Percentiles rank a stretch among this genome's conserved stretches.
Evolutionary conservation across 2,329 filamentous ascomycete species (phyloP).

Genomic region (Trichophyton rubrum): DNA sequence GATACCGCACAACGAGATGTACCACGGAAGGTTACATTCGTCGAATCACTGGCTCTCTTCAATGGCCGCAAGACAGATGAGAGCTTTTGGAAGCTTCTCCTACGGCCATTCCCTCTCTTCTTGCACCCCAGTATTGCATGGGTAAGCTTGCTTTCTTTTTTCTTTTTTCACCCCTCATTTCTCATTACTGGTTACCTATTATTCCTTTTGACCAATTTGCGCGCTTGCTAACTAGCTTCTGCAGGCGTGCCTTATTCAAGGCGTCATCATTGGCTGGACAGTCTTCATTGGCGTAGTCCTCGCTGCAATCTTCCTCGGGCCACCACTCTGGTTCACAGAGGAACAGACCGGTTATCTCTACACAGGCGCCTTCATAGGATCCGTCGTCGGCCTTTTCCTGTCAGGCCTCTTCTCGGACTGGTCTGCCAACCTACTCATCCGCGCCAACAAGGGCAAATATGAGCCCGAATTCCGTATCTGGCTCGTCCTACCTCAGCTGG

Average conservation of each 20-base stretch:
- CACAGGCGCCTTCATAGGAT: slow-evolving; percentile 72
- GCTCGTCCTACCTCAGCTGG: slow-evolving; percentile 67
- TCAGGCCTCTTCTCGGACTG: slow-evolving; percentile 63
- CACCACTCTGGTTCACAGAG: slow-evolving; percentile 70
- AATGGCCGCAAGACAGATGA: slow-evolving; percentile 74
- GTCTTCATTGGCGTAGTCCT: slow-evolving; percentile 80
- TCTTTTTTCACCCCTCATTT: background rate
- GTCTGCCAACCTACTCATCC: slow-evolving; percentile 57
- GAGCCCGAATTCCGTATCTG: slow-evolving; percentile 85
- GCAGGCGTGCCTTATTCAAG: slow-evolving; percentile 60
- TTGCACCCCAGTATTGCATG: slow-evolving; percentile 76
- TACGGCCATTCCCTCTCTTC: slow-evolving; percentile 70
- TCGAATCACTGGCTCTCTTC: slow-evolving; percentile 54
- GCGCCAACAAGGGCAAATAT: slow-evolving; percentile 65
- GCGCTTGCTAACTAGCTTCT: slow-evolving; percentile 8
- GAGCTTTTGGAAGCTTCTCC: slow-evolving; percentile 50
- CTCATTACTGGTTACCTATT: background rate
- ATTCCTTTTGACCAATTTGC: too few species aligned
- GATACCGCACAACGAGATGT: background rate
- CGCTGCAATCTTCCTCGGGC: slow-evolving; percentile 67
- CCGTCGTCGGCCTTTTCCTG: slow-evolving; percentile 63
- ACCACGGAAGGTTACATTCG: slow-evolving; percentile 44
- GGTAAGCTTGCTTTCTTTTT: slow-evolving; percentile 32
- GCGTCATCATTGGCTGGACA: slow-evolving; percentile 87
- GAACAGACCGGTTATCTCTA: slow-evolving; percentile 78